Evolutionary conservation across 495 filamentous ascomycete genomes (phyloP), one percentile per base, ranked within the genome.

Genomic region (Endocarpon pusillum): DNA sequence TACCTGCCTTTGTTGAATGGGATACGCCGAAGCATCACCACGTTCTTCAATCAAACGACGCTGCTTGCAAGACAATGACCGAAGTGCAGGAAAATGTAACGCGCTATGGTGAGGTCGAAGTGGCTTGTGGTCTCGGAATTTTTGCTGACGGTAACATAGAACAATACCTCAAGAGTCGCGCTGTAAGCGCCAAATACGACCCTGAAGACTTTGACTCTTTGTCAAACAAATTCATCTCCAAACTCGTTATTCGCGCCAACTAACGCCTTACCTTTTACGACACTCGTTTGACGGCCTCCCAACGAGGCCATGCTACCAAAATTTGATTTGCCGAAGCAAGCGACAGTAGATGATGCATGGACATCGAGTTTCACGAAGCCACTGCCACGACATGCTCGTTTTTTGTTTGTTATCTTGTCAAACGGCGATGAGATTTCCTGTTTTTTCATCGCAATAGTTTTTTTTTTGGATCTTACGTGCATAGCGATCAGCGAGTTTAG

Each of bases 221-320:
- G 46, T 87, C 83, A 35, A 91, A 87, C 68, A 93, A 91, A 64
- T 89, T 94, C 59, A 61, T 92, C 35, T 86, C 82, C 19, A 82
- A 87, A 55, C 71, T 94, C 45, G 84, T 92, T 52, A 91, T 94
- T 52, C 85, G 85, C 38, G 79, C 85, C 42, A 87, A 89, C 59
- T 91, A 66, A 52, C 50, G 39, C 39, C n/a, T n/a, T n/a, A n/a
- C n/a, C n/a, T n/a, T 45, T n/a, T n/a, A n/a, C n/a, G n/a, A n/a
- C n/a, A n/a, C n/a, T n/a, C n/a, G n/a, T n/a, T n/a, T n/a, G n/a
- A n/a, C n/a, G n/a, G n/a, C n/a, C n/a, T n/a, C n/a, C n/a, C n/a
- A n/a, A n/a, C n/a, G n/a, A n/a, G n/a, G n/a, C n/a, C n/a, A n/a
- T n/a, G n/a, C n/a, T n/a, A n/a, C n/a, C n/a, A n/a, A n/a, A n/a